These are phyloP conservation scores for Paramarasmius palmivorus DNA, from an alignment of 1,284 basidiomycete species.

Conservation along the genomic window DNA sequence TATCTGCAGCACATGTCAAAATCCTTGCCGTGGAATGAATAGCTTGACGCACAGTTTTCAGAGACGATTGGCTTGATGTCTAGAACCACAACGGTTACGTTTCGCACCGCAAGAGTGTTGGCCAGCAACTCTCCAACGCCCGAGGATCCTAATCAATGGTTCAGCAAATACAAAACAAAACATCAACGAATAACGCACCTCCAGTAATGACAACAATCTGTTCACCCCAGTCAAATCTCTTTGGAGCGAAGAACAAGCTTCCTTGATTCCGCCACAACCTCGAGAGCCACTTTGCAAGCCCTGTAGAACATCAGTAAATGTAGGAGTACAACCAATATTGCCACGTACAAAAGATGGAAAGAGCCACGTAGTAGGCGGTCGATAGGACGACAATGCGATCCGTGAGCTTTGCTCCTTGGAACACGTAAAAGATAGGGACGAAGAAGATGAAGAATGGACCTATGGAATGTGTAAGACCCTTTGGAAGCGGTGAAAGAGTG, in stretches of 20 bases:
- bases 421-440: slow-evolving; percentile 73
- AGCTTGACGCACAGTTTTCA: slow-evolving; percentile 62
- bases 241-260: slow-evolving; percentile 58
- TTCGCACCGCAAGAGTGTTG: slow-evolving; percentile 78
- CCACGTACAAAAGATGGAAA: slow-evolving; percentile 69
- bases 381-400: slow-evolving; percentile 54
- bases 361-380: slow-evolving; percentile 50
- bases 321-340: neutral
- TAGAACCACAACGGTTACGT: slow-evolving; percentile 83
- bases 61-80: slow-evolving; percentile 77
- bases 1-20: slow-evolving; percentile 45
- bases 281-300: slow-evolving; percentile 69
- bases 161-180: neutral
- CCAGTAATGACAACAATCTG: slow-evolving; percentile 90
- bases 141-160: slow-evolving; percentile 63
- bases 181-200: slow-evolving; percentile 47
- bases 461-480: slow-evolving; percentile 28
- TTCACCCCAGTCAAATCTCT: slow-evolving; percentile 75
- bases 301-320: slow-evolving; percentile 35
- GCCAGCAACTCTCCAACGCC: slow-evolving; percentile 88
- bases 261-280: slow-evolving; percentile 73
- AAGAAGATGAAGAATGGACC: slow-evolving; percentile 83
- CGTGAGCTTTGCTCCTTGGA: slow-evolving; percentile 58
- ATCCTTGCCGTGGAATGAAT: neutral
- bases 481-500: neutral